Base-by-base conservation (phyloP, 768 basidiomycete species). In the Tylopilus balloui region DNA sequence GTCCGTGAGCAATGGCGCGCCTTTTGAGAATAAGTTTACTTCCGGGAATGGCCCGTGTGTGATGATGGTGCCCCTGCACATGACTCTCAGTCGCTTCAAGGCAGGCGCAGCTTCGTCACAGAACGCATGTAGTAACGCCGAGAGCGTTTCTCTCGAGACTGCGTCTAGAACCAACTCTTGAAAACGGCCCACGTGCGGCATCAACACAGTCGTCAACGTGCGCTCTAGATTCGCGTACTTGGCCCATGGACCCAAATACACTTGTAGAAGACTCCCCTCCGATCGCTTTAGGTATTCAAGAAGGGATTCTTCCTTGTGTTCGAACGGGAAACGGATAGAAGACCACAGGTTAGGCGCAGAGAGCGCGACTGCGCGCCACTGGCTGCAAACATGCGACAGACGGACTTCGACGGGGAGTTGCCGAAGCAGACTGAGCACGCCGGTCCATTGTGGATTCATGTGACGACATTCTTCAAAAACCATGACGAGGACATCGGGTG, bases 361-460 rank as follows among this genome's bases (percentile, higher is more conserved):
- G 32, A 72, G 64, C 14, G 71, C 63, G 13, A 71, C 63, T 6
- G 52, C 50, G 27, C 70, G 65, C 71, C 71, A 71, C 34, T 62
- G 64, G 31, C 52, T 58, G 28, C 61, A 63, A 19, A 71, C 65
- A 38, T 67, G 65, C 28, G 71, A 68, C 23, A 72, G 47, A 25
- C 65, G 66, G 28, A 67, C 57, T 49, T 67, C 67, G 45, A 67
- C 27, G 25, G 67, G 67, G n/a, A 57, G 59, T 42, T 68, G 66
- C 39, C 60, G 64, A 28, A 68, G 66, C 9, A 65, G 55, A 46
- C 57, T 59, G 37, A 65, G 66, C 13, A 69, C 60, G n/a, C 65
- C 65, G 13, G 55, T 45, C 62, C 67, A 66, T 47, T 66, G 66
- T 21, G 64, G 64, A 36, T 60, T 64, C 23, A 59, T 48, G 48